Evolutionary conservation across 2,329 filamentous ascomycete species (phyloP), one percentile per base, ranked within the genome.

Genomic region (Phaeomoniella chlamydospora): DNA sequence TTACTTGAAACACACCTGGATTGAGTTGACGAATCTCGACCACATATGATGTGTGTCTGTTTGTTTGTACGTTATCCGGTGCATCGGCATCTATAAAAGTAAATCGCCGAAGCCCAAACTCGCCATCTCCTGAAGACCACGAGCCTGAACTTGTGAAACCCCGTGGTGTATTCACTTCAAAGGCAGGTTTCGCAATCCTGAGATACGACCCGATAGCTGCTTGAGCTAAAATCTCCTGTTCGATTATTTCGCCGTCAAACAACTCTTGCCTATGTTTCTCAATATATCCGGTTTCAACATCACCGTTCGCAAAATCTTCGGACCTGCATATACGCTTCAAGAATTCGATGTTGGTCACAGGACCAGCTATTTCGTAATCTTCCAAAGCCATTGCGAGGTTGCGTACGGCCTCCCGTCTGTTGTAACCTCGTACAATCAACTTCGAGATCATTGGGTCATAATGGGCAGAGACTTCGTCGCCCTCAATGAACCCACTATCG

Each of bases 361-460:
- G 73, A 0, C 90, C 90, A 2, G 88, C 90, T 9, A 98, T 77
- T 58, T 98, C 85, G 52, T 96, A 98, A 33, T 84, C 72, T 44
- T 84, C 79, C 9, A 98, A 64, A 1, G 90, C 87, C 3, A 77
- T 66, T 26, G 77, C 74, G 40, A 98, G 68, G 56, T 84, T 92
- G 39, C 82, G 77, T 34, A 98, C 79, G 3, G 87, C 84, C 16
- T 81, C 79, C 52, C 80, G 72, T 40, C 90, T 72, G 38, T 80
- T 80, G 12, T 74, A 71, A 1, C 83, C 90, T 39, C 83, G 74
- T 4, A 96, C 85, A 47, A 98, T 98, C 36, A 98, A 72, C 61
- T 98, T 98, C 31, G 90, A 84, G 46, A 98, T 94, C 90, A 98
- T 98, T 17, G 90, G 90, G 48, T 98, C 90, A 34, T 34, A 34